A percentile compares a stretch with the other conserved stretches of the same genome.
Conservation (phyloP, 164 flowering plant genomes). For the Magnolia officinalis region DNA sequence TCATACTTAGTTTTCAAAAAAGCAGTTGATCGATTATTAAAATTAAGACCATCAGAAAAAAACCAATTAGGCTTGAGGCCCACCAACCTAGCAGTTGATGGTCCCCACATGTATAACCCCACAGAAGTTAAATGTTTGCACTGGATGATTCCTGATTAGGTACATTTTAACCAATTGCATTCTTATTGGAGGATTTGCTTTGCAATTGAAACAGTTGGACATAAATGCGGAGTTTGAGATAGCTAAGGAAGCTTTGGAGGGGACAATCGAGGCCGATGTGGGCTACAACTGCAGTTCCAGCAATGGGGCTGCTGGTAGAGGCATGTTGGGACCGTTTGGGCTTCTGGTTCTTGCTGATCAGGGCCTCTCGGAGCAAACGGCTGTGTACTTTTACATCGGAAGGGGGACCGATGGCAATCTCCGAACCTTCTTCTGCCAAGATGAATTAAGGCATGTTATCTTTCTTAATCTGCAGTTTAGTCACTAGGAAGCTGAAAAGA, state of each 20-base stretch:
- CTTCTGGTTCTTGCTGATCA: slow-evolving; percentile 65
- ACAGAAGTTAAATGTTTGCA: no score
- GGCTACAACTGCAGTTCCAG: slow-evolving; percentile 52
- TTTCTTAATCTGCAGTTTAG: background rate
- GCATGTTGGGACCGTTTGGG: slow-evolving; percentile 88
- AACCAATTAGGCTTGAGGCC: no score
- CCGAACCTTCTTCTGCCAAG: slow-evolving; percentile 71
- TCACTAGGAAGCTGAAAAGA: no score
- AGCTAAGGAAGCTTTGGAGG: slow-evolving; percentile 36
- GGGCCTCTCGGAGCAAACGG: slow-evolving; percentile 56
- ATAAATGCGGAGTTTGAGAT: slow-evolving; percentile 72
- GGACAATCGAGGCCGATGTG: slow-evolving; percentile 22
- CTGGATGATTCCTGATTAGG: no score
- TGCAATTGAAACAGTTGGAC: slow-evolving; percentile 48
- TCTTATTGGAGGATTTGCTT: background rate
- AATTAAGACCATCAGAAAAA: no score
- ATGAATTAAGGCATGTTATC: slow-evolving; percentile 50
- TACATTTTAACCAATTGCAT: background rate
- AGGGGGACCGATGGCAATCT: slow-evolving; percentile 49
- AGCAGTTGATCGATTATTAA: no score
- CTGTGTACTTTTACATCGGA: slow-evolving; percentile 68
- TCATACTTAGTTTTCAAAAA: no score
- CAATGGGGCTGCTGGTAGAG: slow-evolving; percentile 56
- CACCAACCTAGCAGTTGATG: no score
- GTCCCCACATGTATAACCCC: no score